Conservation (phyloP, 148 eudicot species). For the Rheum nobile region DNA sequence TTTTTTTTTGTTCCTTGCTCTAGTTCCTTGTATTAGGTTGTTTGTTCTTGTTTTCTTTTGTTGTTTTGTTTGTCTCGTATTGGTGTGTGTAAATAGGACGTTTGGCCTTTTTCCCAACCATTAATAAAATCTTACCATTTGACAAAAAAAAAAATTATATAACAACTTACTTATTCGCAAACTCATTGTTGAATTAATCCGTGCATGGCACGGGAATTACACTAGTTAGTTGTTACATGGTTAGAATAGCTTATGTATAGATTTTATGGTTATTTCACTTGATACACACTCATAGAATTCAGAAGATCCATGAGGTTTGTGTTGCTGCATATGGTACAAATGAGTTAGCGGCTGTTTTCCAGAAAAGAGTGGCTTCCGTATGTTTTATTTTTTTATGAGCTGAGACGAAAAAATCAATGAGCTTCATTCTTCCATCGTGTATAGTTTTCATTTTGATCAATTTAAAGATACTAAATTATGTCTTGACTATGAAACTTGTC, state of each 20-base stretch:
- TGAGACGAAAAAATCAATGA: no score
- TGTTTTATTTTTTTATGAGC: not conserved
- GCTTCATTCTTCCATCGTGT: not conserved
- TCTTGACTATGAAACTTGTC: not conserved
- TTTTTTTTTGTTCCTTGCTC: no score
- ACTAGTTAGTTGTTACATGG: not conserved
- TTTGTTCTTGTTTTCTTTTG: no score
- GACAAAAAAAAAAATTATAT: no score
- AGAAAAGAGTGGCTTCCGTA: slow-evolving; percentile 76
- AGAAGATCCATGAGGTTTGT: slow-evolving; percentile 97
- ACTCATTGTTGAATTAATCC: no score
- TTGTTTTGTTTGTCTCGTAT: no score
- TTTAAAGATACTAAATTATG: not conserved
- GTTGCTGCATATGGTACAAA: slow-evolving; percentile 81
- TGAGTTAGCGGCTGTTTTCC: slow-evolving; percentile 91
- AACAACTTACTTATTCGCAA: no score
- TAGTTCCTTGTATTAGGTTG: no score
- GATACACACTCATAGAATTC: slow-evolving; percentile 9
- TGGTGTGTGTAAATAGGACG: no score
- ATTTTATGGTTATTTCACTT: not conserved
- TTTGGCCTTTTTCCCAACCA: no score
- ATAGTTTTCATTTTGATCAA: not conserved
- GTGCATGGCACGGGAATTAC: no score
- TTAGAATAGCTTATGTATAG: not conserved
- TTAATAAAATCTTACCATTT: no score